phyloP scores from a whole-genome alignment of 2,329 filamentous ascomycete species.

The Metarhizium robertsii region DNA sequence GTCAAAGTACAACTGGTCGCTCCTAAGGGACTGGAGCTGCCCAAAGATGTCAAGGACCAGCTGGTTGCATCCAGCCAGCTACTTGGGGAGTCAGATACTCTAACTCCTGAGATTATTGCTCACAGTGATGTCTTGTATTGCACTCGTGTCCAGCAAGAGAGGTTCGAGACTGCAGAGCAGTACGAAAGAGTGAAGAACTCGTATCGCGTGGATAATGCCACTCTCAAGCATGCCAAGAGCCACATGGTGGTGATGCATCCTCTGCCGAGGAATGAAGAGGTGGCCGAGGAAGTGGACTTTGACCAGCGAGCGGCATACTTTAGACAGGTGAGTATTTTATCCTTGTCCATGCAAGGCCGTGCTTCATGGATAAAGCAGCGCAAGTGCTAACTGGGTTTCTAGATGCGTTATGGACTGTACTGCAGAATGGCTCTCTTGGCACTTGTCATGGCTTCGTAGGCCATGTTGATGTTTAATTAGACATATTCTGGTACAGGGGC shows the following conservation, averaged over 20 bases:
- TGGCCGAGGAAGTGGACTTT: slow-evolving; percentile 93
- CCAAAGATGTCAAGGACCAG: slow-evolving; percentile 61
- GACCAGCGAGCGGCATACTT: slow-evolving; percentile 97
- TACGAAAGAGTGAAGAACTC: slow-evolving; percentile 85
- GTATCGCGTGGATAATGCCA: slow-evolving; percentile 83
- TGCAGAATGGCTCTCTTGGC: slow-evolving; percentile 96
- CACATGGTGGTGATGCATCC: slow-evolving; percentile 95
- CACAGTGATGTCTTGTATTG: slow-evolving; percentile 91
- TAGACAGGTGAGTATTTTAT: slow-evolving; percentile 70
- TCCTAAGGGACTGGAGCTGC: slow-evolving; percentile 69
- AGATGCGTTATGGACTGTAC: slow-evolving; percentile 98
- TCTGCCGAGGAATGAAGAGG: slow-evolving; percentile 84
- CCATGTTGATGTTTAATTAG: not conserved
- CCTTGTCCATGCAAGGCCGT: not conserved
- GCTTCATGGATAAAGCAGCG: no score
- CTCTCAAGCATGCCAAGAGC: slow-evolving; percentile 82
- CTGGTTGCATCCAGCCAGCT: slow-evolving; percentile 70
- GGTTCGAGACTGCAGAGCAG: slow-evolving; percentile 70
- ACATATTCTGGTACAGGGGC: not conserved
- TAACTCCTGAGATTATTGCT: slow-evolving; percentile 81
- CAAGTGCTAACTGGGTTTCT: slow-evolving; percentile 4
- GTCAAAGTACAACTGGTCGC: slow-evolving; percentile 88
- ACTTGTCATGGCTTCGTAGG: slow-evolving; percentile 59
- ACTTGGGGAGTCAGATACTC: slow-evolving; percentile 60
- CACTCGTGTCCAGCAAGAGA: slow-evolving; percentile 92